A percentile compares a stretch with the other conserved stretches of the same genome.
phyloP scores from a whole-genome alignment of 805 yeast genomes.

The Yamadazyma olivae region DNA sequence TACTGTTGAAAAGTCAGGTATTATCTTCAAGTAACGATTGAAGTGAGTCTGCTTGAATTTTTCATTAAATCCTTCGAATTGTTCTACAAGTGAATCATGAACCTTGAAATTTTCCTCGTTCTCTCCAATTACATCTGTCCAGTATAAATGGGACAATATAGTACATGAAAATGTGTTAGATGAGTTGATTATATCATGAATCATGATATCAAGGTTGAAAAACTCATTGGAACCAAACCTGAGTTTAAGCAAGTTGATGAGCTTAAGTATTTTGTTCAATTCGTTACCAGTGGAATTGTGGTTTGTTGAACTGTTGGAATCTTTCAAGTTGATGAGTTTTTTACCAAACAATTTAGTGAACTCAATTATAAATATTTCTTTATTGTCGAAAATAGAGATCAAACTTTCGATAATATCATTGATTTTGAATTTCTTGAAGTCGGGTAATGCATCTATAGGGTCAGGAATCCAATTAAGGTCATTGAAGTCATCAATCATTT shows the following conservation, averaged over 20 bases:
- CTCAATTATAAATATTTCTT: conserved; percentile 63
- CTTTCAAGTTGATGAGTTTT: conserved; percentile 39
- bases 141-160: conserved; percentile 72
- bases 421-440: conserved; percentile 59
- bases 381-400: conserved; percentile 68
- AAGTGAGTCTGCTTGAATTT: conserved; percentile 44
- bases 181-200: conserved; percentile 65
- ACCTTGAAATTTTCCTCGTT: conserved; percentile 30
- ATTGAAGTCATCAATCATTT: conserved; percentile 34
- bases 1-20: conserved; percentile 62
- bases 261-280: conserved; percentile 22
- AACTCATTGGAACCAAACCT: conserved; percentile 69
- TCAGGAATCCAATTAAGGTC: conserved; percentile 76
- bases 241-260: conserved; percentile 53
- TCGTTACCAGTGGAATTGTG: conserved; percentile 23
- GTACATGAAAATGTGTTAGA: conserved; percentile 43
- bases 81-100: conserved; percentile 44
- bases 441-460: conserved; percentile 88
- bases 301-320: neutral
- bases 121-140: conserved; percentile 43
- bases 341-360: conserved; percentile 59
- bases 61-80: conserved; percentile 42
- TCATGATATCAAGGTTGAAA: conserved; percentile 78
- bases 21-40: conserved; percentile 57
- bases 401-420: conserved; percentile 71